These are phyloP conservation scores for Alternaria panax DNA, from an alignment of 2,329 filamentous ascomycete species.

Conservation along the genomic window DNA sequence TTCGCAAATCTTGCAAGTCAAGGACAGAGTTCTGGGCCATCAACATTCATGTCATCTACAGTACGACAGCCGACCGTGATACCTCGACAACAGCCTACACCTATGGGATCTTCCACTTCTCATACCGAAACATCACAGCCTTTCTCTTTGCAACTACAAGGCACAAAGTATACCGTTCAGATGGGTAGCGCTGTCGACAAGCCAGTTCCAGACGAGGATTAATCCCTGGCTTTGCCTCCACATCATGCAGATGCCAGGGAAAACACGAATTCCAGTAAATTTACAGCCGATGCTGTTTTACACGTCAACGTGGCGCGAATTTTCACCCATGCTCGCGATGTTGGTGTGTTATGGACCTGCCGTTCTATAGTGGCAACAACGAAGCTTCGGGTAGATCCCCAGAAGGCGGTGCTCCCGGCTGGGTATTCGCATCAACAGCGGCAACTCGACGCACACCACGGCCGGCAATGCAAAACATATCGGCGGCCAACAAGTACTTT, in stretches of 20 bases:
- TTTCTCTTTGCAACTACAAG: not conserved
- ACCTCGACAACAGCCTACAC: slow-evolving; percentile 3
- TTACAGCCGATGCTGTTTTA: not conserved
- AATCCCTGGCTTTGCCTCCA: not conserved
- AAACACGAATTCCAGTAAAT: not conserved
- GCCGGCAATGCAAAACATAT: not conserved
- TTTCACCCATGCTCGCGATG: not conserved
- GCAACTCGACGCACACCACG: slow-evolving; percentile 1
- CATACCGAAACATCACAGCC: not conserved
- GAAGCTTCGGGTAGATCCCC: slow-evolving; percentile 2
- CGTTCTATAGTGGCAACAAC: slow-evolving; percentile 5
- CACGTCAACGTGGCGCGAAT: not conserved
- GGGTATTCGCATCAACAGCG: slow-evolving; percentile 7
- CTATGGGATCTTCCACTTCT: not conserved
- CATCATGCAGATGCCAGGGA: not conserved
- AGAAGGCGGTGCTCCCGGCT: not conserved
- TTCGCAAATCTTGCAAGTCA: slow-evolving; percentile 6
- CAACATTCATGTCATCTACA: slow-evolving; percentile 1
- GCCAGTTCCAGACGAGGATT: not conserved
- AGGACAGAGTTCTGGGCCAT: not conserved
- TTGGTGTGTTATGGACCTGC: not conserved
- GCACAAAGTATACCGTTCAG: not conserved
- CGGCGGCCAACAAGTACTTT: not conserved
- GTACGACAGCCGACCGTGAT: slow-evolving; percentile 7
- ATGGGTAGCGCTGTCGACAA: not conserved